Base-by-base conservation (phyloP, 306 rosid species). In the Vigna angularis region DNA sequence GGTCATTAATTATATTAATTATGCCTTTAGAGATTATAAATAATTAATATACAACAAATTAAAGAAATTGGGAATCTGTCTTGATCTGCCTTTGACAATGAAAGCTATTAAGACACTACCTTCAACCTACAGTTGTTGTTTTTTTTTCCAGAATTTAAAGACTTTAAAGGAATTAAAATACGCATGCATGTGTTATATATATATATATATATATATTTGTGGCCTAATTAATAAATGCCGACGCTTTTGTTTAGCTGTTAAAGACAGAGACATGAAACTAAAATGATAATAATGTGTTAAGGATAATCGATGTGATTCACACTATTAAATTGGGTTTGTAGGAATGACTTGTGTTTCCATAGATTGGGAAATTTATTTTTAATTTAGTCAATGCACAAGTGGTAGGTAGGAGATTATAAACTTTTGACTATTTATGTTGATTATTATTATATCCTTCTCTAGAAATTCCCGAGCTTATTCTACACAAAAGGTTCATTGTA, bases 121-220 rank as follows among this genome's bases (percentile, higher is more conserved):
- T 76, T 84, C 79, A 51, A 75, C 55, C 77, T 65, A 80, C 51
- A 81, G 74, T 74, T 64, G 78, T 79, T 83, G 78, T n/a, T 73
- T 14, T 61, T 63, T 69, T 64, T 64, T 55, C 11, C 16, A 53
- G 42, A 74, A 30, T 44, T 66, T 59, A 51, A 66, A 45, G 40
- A 12, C 66, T 15, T 66, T 72, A 44, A 52, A 24, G 48, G 22
- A 36, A 70, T 56, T 59, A 69, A 70, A 77, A 49, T 26, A 49
- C 32, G 38, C 45, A 28, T 11, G 67, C 40, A 42, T 65, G 72
- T 80, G 44, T 30, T 68, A 20, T 34, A 5, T 36, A 6, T 36
- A 0, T 30, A 30, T 30, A 30, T 30, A 30, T 30, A 28, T 24
- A 24, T 24, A 24, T 18, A 18, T 28, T 28, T 28, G 67, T 73